phyloP scores from a whole-genome alignment of 2,329 filamentous ascomycete species.

The Westerdykella aurantiaca region DNA sequence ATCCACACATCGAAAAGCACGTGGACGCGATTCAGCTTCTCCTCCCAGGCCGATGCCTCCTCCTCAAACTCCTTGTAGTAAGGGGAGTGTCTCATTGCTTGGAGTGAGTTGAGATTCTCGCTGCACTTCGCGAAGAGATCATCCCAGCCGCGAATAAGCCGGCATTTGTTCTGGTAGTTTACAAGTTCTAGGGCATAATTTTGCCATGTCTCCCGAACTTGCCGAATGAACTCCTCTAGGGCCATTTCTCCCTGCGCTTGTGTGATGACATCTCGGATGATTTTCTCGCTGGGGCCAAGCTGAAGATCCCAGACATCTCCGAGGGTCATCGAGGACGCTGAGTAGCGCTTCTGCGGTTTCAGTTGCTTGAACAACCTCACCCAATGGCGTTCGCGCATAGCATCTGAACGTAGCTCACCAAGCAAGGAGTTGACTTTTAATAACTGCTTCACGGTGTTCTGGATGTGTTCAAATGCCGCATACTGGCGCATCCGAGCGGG shows the following conservation, averaged over 20 bases:
- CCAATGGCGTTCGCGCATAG: constrained; percentile 95
- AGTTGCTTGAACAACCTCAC: constrained; percentile 95
- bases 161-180: constrained; percentile 96
- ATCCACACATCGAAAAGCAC: constrained; percentile 99
- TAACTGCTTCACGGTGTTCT: constrained; percentile 79
- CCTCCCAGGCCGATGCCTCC: constrained; percentile 93
- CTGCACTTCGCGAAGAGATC: constrained; percentile 98
- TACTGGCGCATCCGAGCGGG: constrained; percentile 98
- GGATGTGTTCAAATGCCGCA: constrained; percentile 98
- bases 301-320: constrained; percentile 98
- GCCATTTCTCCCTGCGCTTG: constrained; percentile 99
- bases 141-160: constrained; percentile 95
- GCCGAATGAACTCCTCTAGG: constrained; percentile 91
- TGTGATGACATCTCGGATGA: constrained; percentile 87
- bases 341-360: constrained; percentile 89
- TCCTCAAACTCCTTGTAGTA: constrained; percentile 99
- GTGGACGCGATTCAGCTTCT: constrained; percentile 94
- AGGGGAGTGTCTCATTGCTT: constrained; percentile 97
- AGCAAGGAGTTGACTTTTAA: constrained; percentile 88
- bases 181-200: constrained; percentile 92
- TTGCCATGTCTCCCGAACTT: constrained; percentile 94
- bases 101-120: constrained; percentile 93
- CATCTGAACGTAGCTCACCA: constrained; percentile 89
- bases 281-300: constrained; percentile 74
- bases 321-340: constrained; percentile 88